These are phyloP conservation scores for carrot (Daucus carota) DNA, from an alignment of 129 eudicot genomes.

Conservation along the genomic window DNA sequence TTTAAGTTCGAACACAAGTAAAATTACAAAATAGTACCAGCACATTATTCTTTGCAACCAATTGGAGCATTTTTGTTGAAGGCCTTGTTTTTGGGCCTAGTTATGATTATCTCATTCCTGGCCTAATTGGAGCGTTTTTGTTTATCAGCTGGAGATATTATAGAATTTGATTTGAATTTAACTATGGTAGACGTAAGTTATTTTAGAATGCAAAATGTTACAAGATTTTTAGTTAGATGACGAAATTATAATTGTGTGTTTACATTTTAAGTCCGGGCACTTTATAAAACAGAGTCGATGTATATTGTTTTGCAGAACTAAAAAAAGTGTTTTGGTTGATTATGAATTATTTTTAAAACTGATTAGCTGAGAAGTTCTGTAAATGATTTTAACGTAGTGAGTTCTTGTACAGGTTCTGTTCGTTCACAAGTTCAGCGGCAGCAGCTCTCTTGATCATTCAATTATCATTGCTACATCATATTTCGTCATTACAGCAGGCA, in stretches of 20 bases:
- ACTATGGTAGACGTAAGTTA: too few relatives aligned
- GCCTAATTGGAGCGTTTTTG: too few relatives aligned
- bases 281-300: not conserved
- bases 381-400: not conserved
- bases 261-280: not conserved
- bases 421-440: constrained; percentile 64
- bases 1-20: too few relatives aligned
- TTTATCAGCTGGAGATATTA: not conserved
- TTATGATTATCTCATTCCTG: too few relatives aligned
- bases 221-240: not conserved
- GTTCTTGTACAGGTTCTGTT: constrained; percentile 41
- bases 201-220: not conserved
- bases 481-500: constrained; percentile 17
- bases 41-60: too few relatives aligned
- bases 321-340: not conserved
- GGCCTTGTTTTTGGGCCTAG: too few relatives aligned
- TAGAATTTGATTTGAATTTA: not conserved
- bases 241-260: not conserved
- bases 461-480: constrained; percentile 32
- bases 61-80: too few relatives aligned
- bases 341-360: not conserved
- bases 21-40: too few relatives aligned
- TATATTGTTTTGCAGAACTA: not conserved
- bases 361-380: not conserved
- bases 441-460: constrained; percentile 24